phyloP scores from a whole-genome alignment of 148 eudicot species.

The Diospyros kaki region DNA sequence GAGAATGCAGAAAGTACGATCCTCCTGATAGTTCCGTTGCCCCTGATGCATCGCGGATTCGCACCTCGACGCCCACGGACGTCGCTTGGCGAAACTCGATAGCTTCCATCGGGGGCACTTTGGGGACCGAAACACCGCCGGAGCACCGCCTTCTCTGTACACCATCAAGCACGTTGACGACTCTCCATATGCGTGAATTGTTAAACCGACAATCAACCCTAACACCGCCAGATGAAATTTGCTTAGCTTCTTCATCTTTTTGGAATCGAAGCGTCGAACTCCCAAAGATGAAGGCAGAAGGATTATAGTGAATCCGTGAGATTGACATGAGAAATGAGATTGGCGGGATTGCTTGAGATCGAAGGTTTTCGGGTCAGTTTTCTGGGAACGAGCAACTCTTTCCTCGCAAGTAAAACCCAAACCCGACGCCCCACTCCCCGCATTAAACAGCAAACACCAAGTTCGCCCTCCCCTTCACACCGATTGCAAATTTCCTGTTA shows the following conservation, averaged over 20 bases:
- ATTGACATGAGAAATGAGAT: too few relatives aligned
- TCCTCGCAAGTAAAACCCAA: too few relatives aligned
- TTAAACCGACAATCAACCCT: conserved; percentile 21
- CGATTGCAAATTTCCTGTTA: too few relatives aligned
- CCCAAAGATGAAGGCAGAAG: too few relatives aligned
- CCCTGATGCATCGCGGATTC: conserved; percentile 69
- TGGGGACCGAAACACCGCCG: conserved; percentile 89
- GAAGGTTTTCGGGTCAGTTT: too few relatives aligned
- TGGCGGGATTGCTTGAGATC: too few relatives aligned
- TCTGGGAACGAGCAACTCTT: too few relatives aligned
- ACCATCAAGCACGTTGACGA: conserved; percentile 74
- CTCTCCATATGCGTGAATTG: conserved; percentile 35
- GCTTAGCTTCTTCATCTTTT: conserved; percentile 7
- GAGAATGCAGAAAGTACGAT: conserved; percentile 71
- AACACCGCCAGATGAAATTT: conserved; percentile 3
- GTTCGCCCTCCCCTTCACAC: too few relatives aligned
- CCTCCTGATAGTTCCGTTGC: conserved; percentile 72
- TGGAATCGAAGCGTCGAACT: too few relatives aligned
- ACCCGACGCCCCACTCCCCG: too few relatives aligned
- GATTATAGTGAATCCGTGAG: too few relatives aligned
- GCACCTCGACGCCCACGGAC: conserved; percentile 35
- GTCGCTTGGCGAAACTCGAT: conserved; percentile 25
- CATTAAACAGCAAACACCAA: too few relatives aligned
- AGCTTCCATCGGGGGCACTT: conserved; percentile 94
- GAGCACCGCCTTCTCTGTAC: conserved; percentile 92